Base-by-base conservation (phyloP, 2,329 filamentous ascomycete genomes). In the Geosmithia morbida region DNA sequence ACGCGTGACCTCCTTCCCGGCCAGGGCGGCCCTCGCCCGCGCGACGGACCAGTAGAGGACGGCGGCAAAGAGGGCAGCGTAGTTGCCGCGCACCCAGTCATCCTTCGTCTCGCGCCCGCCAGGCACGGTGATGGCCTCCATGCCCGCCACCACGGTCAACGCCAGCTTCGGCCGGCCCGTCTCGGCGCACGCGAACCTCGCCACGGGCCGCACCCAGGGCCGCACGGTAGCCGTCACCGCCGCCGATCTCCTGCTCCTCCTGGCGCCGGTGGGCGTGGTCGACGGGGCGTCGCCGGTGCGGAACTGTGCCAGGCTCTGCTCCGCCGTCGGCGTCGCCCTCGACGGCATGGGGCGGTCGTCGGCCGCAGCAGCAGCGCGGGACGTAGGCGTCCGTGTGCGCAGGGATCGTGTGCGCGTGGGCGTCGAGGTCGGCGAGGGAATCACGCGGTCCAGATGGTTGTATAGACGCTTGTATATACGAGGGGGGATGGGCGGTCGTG, bases 401-500 rank as follows among this genome's bases (percentile, higher is more conserved):
- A 52, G 54, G 7, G 59, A 51, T n/a, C 52, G 52, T 20, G 54
- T 46, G 14, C 62, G 63, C 19, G 55, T 61, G 45, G 62, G 58
- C 5, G 57, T 55, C 6, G 61, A 53, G 16, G 67, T 54, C 29
- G 62, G 63, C 11, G 33, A 5, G 14, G 75, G 72, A 5, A 97
- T 69, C 41, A 82, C 81, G 48, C 77, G 79, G 54, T 90, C 83
- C 50, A 97, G 77, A 59, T 90, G 88, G 30, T 69, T 69, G 61
- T 89, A 92, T 39, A 97, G 71, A 49, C 87, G 86, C 57, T 85
- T 85, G 69, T 97, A 97, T 46, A 87, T 74, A 48, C 79, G 76
- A 1, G 87, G 87, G 44, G 81, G 81, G 47, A 87, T 83, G 3
- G 88, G 88, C 2, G 88, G 86, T 4, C 80, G 75, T 2, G 83